These are phyloP conservation scores for Penicillium sp. DNA, from an alignment of 2,329 filamentous ascomycete species.

Conservation along the genomic window DNA sequence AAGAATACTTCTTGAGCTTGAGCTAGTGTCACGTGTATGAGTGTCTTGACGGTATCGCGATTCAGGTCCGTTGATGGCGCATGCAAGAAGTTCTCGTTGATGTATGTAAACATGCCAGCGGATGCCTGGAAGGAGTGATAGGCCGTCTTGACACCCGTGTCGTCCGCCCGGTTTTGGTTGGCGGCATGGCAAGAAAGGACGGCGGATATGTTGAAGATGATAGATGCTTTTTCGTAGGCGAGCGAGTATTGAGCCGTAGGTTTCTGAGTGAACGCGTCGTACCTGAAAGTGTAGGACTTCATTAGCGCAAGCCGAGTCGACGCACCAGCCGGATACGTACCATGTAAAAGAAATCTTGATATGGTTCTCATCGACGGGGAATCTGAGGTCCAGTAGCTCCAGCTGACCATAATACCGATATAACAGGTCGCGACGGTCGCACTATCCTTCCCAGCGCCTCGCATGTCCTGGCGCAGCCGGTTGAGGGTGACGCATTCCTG, in stretches of 20 bases:
- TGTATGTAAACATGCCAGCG: conserved; percentile 99
- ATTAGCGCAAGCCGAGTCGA: not conserved
- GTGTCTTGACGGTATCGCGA: conserved; percentile 89
- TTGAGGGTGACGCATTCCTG: conserved; percentile 96
- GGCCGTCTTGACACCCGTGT: conserved; percentile 89
- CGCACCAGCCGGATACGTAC: conserved; percentile 52
- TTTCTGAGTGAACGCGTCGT: conserved; percentile 99
- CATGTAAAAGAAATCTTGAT: conserved; percentile 99
- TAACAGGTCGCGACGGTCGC: conserved; percentile 85
- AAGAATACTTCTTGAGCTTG: conserved; percentile 97
- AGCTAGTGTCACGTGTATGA: conserved; percentile 90
- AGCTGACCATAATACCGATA: conserved; percentile 98
- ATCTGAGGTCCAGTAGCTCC: conserved; percentile 88
- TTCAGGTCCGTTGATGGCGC: conserved; percentile 95
- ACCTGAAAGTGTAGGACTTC: conserved; percentile 59
- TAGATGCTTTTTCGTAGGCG: conserved; percentile 96
- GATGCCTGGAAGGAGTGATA: conserved; percentile 98
- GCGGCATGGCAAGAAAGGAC: conserved; percentile 95
- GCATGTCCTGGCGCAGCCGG: conserved; percentile 94
- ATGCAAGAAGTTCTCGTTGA: conserved; percentile 99
- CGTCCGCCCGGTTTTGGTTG: conserved; percentile 86
- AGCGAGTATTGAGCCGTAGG: conserved; percentile 95
- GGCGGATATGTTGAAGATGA: conserved; percentile 99
- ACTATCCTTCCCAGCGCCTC: conserved; percentile 94
- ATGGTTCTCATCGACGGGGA: conserved; percentile 97